phyloP scores from a whole-genome alignment of 106 monocot species.

The Triglochin maritima region DNA sequence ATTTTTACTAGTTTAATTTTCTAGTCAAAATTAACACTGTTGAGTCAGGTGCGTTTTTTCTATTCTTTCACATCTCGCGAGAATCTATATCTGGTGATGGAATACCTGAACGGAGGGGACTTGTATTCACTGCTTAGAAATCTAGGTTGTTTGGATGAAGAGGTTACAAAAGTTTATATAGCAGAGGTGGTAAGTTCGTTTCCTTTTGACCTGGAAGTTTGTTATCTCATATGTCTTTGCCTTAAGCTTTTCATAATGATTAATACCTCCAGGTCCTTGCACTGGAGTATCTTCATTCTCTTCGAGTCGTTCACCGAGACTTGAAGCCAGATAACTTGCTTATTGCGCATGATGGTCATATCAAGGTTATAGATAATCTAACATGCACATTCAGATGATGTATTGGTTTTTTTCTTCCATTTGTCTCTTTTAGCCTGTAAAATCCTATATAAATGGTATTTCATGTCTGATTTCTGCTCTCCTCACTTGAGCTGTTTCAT shows the following conservation, averaged over 20 bases:
- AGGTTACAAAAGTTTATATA: slow-evolving; percentile 86
- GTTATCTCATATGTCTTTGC: background rate
- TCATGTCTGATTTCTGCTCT: too few relatives aligned
- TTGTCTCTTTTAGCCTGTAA: background rate
- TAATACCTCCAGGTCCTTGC: slow-evolving; percentile 67
- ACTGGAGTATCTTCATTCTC: slow-evolving; percentile 92
- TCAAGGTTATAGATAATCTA: slow-evolving; percentile 44
- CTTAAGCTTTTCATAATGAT: background rate
- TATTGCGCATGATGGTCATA: slow-evolving; percentile 95
- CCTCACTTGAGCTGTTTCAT: too few relatives aligned
- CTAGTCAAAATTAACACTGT: slow-evolving; percentile 1
- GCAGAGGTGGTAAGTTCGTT: slow-evolving; percentile 90
- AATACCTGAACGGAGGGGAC: slow-evolving; percentile 97
- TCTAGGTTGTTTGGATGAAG: slow-evolving; percentile 93
- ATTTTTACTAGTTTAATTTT: background rate
- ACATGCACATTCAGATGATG: background rate
- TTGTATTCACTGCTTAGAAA: slow-evolving; percentile 90
- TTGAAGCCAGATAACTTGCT: slow-evolving; percentile 94
- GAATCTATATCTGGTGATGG: slow-evolving; percentile 98
- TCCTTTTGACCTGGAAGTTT: background rate
- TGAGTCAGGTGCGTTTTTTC: slow-evolving; percentile 77
- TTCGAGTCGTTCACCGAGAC: slow-evolving; percentile 89
- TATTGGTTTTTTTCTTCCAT: background rate
- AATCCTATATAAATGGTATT: too few relatives aligned
- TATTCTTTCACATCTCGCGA: slow-evolving; percentile 97